phyloP scores from a whole-genome alignment of 1,284 basidiomycete genomes.

The Heterobasidion occidentale region DNA sequence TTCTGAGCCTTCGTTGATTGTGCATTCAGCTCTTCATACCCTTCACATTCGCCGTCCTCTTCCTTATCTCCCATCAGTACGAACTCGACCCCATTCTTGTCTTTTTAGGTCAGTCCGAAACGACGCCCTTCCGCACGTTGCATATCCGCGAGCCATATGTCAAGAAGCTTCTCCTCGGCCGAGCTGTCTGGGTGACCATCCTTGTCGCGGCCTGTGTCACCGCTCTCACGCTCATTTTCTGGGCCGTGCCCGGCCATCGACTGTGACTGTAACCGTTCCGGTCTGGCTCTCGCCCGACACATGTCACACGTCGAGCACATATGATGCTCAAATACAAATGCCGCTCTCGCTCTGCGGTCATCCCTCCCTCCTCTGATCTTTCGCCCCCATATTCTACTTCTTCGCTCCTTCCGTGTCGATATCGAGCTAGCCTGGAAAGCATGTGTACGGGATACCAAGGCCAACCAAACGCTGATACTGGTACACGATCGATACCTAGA shows the following conservation, averaged over 20 bases:
- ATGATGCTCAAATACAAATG: too few species aligned
- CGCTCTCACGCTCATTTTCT: constrained; percentile 81
- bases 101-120: constrained; percentile 79
- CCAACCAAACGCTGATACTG: too few species aligned
- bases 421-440: too few species aligned
- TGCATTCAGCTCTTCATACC: constrained; percentile 80
- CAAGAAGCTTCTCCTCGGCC: constrained; percentile 77
- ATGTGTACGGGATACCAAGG: too few species aligned
- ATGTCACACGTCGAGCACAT: too few species aligned
- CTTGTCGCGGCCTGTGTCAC: constrained; percentile 66
- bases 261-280: neutral
- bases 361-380: too few species aligned
- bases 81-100: constrained; percentile 91
- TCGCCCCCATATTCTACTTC: too few species aligned
- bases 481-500: too few species aligned
- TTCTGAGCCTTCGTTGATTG: constrained; percentile 9
- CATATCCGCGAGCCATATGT: constrained; percentile 90
- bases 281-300: too few species aligned
- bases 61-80: constrained; percentile 92
- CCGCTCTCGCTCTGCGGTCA: too few species aligned
- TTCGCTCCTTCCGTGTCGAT: too few species aligned
- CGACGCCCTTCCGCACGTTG: constrained; percentile 89
- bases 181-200: constrained; percentile 78
- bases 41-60: constrained; percentile 84
- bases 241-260: constrained; percentile 82